Base-by-base conservation (phyloP, 2,329 filamentous ascomycete species). In the Fusarium dlaminii region DNA sequence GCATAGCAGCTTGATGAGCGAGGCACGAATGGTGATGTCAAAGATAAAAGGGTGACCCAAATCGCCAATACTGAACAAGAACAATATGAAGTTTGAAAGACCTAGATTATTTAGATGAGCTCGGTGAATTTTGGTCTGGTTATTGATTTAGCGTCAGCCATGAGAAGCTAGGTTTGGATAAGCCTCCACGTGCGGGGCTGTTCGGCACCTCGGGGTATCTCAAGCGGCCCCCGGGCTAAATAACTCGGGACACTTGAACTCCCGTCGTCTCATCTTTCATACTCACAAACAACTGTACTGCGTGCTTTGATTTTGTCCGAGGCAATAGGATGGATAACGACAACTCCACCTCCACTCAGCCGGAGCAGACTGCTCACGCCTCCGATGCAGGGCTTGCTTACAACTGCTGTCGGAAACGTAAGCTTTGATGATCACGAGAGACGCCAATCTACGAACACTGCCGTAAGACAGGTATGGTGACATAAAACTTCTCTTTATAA, bases 1-100 rank as follows among this genome's bases (percentile, higher is more conserved):
- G 79, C 83, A 84, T 84, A n/a, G 12, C 10, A 17, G n/a, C 9
- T 15, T 9, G 17, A 10, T 24, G 8, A 10, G 11, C 11, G 29
- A 49, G 7, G 5, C 14, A 29, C 46, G 46, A 17, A 49, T 17
- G 4, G 8, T 49, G 8, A 37, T 46, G 11, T 43, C 24, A 34
- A 17, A 20, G 24, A 22, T 13, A 20, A 24, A 43, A 43, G n/a
- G 22, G n/a, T 36, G 55, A 24, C 2, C 1, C 13, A 27, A 3
- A n/a, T 4, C 24, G 30, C 9, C 4, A 55, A 18, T 20, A 1
- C 17, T 5, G 20, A 14, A 9, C 5, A n/a, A 40, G 8, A 11
- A 13, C 20, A 55, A 55, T 40, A 39, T 30, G 27, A 36, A 27
- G 18, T 15, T n/a, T n/a, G 56, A 48, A 18, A 22, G 13, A 32